Base-by-base conservation (phyloP, 2,329 filamentous ascomycete species). In the Hirsutella rhossiliensis region DNA sequence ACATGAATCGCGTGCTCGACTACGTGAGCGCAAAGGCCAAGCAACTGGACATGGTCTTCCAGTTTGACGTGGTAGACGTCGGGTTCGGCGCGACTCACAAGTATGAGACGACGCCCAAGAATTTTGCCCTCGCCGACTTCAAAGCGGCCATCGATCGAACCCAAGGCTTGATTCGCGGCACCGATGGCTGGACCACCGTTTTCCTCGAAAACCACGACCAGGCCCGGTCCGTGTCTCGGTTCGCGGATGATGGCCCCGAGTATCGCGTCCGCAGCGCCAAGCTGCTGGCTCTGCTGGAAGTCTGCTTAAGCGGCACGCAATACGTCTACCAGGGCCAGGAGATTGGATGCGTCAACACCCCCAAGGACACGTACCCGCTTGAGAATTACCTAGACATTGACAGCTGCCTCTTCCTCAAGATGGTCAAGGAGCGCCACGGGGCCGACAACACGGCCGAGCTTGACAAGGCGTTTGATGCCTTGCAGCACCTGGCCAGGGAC, bases 241-340 rank as follows among this genome's bases (percentile, higher is more conserved):
- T 72, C 44, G 65, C 69, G 0, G 62, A 71, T 34, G 71, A 75
- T 29, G 61, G 62, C 11, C 68, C 73, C 12, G 59, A 69, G 48
- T 63, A 67, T 51, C 65, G 75, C 7, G 56, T 63, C 2, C 55
- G 63, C 9, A 67, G 73, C 0, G 75, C 74, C 2, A 82, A 81
- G 55, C 71, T 82, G 54, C 61, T 82, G 2, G 73, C 78, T 0
- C 61, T 78, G 0, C 62, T 79, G 47, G 67, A 75, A 45, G 56
- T 62, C 0, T 69, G 66, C 3, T 60, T 77, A 62, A 60, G 69
- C 6, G 80, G 80, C 5, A 82, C 80, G 0, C 67, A 80, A 1
- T 84, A 78, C 55, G 63, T 84, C 1, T 83, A 82, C 54, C 79
- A 84, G 53, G 80, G 80, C 11, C 78, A 84, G 53, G 80, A 84